These are phyloP conservation scores for Articulospora tetracladia DNA, from an alignment of 495 filamentous ascomycete genomes.

Conservation along the genomic window DNA sequence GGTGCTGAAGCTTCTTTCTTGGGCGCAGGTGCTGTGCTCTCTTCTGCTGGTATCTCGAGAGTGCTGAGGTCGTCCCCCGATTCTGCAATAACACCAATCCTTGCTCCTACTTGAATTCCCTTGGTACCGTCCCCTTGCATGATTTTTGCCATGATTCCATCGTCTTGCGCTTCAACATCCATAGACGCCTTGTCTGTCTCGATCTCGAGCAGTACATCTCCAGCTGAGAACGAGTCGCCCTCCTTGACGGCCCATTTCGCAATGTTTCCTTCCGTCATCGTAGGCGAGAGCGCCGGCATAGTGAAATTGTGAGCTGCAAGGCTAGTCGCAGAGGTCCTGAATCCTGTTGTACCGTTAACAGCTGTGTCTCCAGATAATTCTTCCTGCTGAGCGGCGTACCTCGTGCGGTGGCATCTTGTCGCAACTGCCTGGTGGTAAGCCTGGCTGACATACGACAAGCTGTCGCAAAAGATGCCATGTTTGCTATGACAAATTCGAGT, in stretches of 20 bases:
- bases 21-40: conserved; percentile 31
- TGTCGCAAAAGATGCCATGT: conserved; percentile 50
- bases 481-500: conserved; percentile 25
- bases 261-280: conserved; percentile 85
- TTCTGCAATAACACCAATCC: conserved; percentile 76
- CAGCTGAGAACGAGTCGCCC: conserved; percentile 69
- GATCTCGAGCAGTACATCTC: conserved; percentile 80
- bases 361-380: not conserved
- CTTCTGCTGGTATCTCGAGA: conserved; percentile 65
- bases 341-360: conserved; percentile 41
- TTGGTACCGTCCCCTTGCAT: conserved; percentile 67
- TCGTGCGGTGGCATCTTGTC: conserved; percentile 45
- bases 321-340: conserved; percentile 51
- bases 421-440: conserved; percentile 42
- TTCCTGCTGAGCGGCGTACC: conserved; percentile 31
- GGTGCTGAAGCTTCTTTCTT: conserved; percentile 31
- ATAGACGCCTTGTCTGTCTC: conserved; percentile 88
- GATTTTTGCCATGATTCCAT: conserved; percentile 76
- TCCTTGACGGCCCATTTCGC: conserved; percentile 73
- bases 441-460: conserved; percentile 47
- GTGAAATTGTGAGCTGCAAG: conserved; percentile 73
- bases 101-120: conserved; percentile 62
- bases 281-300: conserved; percentile 83
- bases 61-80: conserved; percentile 66
- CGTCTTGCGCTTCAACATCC: conserved; percentile 87